Evolutionary conservation across 257 asterid genomes (phyloP).

Genomic region (Anisodus tanguticus): DNA sequence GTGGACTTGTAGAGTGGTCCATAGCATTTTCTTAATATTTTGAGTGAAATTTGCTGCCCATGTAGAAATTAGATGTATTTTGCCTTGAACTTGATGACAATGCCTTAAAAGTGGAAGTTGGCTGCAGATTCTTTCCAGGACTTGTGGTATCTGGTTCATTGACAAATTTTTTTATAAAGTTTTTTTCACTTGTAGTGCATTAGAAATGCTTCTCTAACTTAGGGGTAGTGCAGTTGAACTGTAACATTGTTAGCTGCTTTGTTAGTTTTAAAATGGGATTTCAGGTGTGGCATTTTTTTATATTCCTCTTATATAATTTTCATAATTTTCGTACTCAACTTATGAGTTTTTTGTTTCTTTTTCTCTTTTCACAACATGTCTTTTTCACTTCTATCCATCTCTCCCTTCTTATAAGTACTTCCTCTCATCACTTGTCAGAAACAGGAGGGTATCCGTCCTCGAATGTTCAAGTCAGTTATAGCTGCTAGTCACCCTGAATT

Average conservation of each 20-base stretch:
- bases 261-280: neutral
- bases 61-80: neutral
- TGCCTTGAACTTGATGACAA: neutral
- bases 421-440: constrained; percentile 55
- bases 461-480: constrained; percentile 95
- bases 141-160: neutral
- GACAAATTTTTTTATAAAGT: neutral
- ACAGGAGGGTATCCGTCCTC: constrained; percentile 94
- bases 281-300: neutral
- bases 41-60: neutral
- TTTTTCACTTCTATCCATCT: neutral
- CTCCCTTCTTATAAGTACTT: neutral
- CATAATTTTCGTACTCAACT: neutral
- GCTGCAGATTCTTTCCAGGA: neutral
- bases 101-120: neutral
- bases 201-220: neutral
- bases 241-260: neutral
- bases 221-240: neutral
- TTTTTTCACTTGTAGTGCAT: too few relatives aligned
- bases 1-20: neutral
- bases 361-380: neutral
- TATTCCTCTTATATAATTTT: neutral
- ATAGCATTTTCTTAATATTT: neutral
- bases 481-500: constrained; percentile 99
- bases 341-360: neutral